Evolutionary conservation across 129 eudicot genomes (phyloP).

Genomic region (Flaveria ramosissima): DNA sequence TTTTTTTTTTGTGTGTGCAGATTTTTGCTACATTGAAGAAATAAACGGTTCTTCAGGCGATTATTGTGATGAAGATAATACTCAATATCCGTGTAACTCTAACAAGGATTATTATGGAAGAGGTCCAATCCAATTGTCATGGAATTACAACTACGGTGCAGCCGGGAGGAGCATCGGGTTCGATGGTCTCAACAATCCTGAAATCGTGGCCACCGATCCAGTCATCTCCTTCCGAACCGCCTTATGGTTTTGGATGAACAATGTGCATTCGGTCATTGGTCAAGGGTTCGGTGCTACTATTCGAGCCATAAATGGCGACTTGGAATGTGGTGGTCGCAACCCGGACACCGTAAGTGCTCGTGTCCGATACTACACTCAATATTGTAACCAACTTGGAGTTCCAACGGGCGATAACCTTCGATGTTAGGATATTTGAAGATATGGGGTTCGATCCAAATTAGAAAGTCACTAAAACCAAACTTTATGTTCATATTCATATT

Average conservation of each 20-base stretch:
- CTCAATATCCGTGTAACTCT: slow-evolving; percentile 39
- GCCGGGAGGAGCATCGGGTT: slow-evolving; percentile 36
- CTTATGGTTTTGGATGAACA: slow-evolving; percentile 41
- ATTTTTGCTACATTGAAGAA: slow-evolving; percentile 38
- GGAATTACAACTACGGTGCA: slow-evolving; percentile 40
- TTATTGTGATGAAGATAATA: slow-evolving; percentile 26
- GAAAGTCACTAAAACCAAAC: neutral
- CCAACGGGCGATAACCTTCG: slow-evolving; percentile 33
- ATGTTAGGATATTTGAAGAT: slow-evolving; percentile 18
- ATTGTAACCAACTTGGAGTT: slow-evolving; percentile 40
- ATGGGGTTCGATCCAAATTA: neutral
- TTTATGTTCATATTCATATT: neutral
- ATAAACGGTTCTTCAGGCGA: slow-evolving; percentile 33
- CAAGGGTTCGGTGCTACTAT: slow-evolving; percentile 42
- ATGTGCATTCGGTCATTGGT: slow-evolving; percentile 35
- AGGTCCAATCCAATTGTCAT: slow-evolving; percentile 39
- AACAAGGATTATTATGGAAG: slow-evolving; percentile 39
- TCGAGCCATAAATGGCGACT: slow-evolving; percentile 30
- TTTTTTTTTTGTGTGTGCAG: neutral
- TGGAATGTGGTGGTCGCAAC: slow-evolving; percentile 34
- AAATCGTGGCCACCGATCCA: slow-evolving; percentile 34
- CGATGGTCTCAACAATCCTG: slow-evolving; percentile 43
- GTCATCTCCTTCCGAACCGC: slow-evolving; percentile 35
- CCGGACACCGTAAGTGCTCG: slow-evolving; percentile 23
- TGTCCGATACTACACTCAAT: slow-evolving; percentile 33